These are phyloP conservation scores for Crithidia bombi DNA, from an alignment of 208 protist genomes.

Conservation along the genomic window DNA sequence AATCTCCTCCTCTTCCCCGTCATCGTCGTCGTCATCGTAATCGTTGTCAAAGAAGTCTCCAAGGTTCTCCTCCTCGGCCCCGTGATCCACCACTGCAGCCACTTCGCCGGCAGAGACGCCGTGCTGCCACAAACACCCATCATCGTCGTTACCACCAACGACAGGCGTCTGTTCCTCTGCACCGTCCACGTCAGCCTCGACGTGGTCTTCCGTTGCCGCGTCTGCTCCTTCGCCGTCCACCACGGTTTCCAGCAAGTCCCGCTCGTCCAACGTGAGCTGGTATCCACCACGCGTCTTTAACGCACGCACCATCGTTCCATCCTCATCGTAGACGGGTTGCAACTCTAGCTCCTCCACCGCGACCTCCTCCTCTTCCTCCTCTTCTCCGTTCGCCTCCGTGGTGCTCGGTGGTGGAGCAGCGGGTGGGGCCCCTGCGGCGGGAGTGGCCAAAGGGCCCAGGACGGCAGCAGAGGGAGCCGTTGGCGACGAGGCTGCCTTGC, in stretches of 20 bases:
- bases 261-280: slow-evolving; percentile 71
- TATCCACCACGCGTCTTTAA: slow-evolving; percentile 62
- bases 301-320: slow-evolving; percentile 51
- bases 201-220: slow-evolving; percentile 17
- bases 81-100: no score
- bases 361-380: slow-evolving; percentile 11
- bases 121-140: no score
- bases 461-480: not conserved
- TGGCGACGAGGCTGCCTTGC: not conserved
- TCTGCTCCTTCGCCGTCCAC: slow-evolving; percentile 36
- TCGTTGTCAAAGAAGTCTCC: slow-evolving; percentile 36
- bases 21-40: slow-evolving; percentile 62
- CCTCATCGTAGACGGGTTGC: slow-evolving; percentile 47
- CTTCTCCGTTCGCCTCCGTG: slow-evolving; percentile 7
- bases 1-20: slow-evolving; percentile 70
- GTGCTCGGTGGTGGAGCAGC: not conserved
- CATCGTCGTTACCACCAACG: slow-evolving; percentile 39
- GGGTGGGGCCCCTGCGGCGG: slow-evolving; percentile 5
- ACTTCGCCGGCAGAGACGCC: no score
- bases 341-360: slow-evolving; percentile 29
- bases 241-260: slow-evolving; percentile 44
- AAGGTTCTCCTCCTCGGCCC: slow-evolving; percentile 18
- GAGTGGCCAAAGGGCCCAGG: not conserved
- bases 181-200: not conserved
- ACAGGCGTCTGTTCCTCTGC: slow-evolving; percentile 36